Evolutionary conservation across 352 stramenopile genomes (phyloP), one percentile per base, ranked within the genome.

Genomic region (Saprolegnia parasitica): DNA sequence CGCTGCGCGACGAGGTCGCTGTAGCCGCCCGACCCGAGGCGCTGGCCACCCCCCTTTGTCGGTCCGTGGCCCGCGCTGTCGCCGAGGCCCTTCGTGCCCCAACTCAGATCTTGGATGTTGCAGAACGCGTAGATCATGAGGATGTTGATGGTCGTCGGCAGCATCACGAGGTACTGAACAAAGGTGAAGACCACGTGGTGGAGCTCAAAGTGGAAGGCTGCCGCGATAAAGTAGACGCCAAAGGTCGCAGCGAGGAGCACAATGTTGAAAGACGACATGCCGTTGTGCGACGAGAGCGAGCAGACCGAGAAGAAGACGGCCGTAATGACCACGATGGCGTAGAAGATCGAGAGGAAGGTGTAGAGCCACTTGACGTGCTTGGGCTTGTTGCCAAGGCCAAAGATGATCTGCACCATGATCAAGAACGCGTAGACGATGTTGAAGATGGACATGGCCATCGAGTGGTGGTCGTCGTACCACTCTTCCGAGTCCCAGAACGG

Each of bases 351-450:
- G 49, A 93, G 81, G 26, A 67, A 42, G 58, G 90, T 92, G 73
- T 92, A 93, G 47, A 81, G 91, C 62, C 91, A 77, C 73, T 91
- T 89, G 81, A 94, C 91, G 72, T 94, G 87, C 78, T 93, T 90
- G 18, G 86, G 86, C 57, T 89, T 92, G 80, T 95, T 95, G 54
- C 87, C 87, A 8, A 95, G 71, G 3, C 85, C 83, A 65, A 95
- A 92, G 72, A 95, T 93, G 56, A 95, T 81, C 56, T 93, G 77
- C 79, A 91, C 91, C 65, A 91, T 73, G 50, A 95, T 67, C 0
- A 83, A 81, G 37, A 92, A 89, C n/a, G 90, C 78, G 74, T 94
- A 95, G 32, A 79, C 67, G 46, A 90, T 76, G 72, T 93, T 93
- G 80, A 84, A 95, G 18, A 93, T 72, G 72, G 91, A 93, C 54